phyloP scores from a whole-genome alignment of 2,329 filamentous ascomycete species.

The Pyrenophora graminea region DNA sequence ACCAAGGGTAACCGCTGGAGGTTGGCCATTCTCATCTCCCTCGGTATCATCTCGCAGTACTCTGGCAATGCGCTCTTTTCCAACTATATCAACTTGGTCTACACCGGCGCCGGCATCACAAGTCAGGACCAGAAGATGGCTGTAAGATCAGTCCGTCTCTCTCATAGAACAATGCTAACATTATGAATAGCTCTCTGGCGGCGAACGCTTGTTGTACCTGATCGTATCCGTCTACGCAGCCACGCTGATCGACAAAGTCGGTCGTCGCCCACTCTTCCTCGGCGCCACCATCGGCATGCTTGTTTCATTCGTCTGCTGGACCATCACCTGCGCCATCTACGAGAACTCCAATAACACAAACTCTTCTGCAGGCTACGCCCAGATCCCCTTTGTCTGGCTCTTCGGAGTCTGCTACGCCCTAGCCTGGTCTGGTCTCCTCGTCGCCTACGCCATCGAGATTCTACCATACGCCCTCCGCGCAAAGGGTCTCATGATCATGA shows the following conservation, averaged over 20 bases:
- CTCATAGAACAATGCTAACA: conserved; percentile 4
- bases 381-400: conserved; percentile 58
- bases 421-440: conserved; percentile 62
- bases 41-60: conserved; percentile 71
- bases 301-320: conserved; percentile 45
- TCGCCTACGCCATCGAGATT: conserved; percentile 59
- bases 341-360: conserved; percentile 36
- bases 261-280: conserved; percentile 62
- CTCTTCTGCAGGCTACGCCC: conserved; percentile 49
- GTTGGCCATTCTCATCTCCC: conserved; percentile 64
- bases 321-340: conserved; percentile 37
- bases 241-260: conserved; percentile 59
- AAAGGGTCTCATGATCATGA: conserved; percentile 60
- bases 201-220: conserved; percentile 63
- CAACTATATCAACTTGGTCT: conserved; percentile 68
- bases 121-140: conserved; percentile 44
- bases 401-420: conserved; percentile 59
- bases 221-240: conserved; percentile 61
- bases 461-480: conserved; percentile 55
- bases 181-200: conserved; percentile 38
- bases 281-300: conserved; percentile 45
- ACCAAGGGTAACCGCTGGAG: conserved; percentile 69
- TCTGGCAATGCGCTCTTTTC: conserved; percentile 68
- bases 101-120: conserved; percentile 64
- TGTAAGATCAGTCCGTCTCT: conserved; percentile 42